Conservation (phyloP, 257 asterid genomes). For the Solanum lycopersicoides region DNA sequence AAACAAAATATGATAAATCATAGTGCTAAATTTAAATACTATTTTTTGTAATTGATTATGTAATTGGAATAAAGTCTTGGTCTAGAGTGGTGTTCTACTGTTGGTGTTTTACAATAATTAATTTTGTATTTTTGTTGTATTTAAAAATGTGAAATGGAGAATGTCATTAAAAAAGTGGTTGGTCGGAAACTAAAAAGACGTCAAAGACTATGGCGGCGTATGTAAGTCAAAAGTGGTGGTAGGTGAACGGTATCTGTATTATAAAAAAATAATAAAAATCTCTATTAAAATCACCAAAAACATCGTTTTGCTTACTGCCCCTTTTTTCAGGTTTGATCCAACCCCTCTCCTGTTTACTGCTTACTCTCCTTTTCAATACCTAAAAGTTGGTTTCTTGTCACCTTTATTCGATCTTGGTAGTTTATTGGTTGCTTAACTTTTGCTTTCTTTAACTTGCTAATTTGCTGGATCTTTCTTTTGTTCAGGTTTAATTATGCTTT, state of each 20-base stretch:
- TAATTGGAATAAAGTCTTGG: not conserved
- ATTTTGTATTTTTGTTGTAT: not conserved
- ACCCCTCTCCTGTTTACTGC: not conserved
- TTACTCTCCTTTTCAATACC: not conserved
- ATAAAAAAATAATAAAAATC: not conserved
- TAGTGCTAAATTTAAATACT: not conserved
- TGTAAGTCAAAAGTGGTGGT: not conserved
- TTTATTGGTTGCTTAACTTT: not conserved
- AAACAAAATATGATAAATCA: not conserved
- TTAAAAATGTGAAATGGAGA: not conserved
- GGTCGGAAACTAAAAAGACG: not conserved
- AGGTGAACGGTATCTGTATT: not conserved
- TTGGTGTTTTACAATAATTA: not conserved
- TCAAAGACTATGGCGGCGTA: not conserved
- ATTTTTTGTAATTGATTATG: not conserved
- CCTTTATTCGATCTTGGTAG: not conserved
- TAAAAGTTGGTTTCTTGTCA: not conserved
- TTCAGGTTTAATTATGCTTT: not conserved
- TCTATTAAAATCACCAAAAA: not conserved
- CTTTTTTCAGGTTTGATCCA: not conserved
- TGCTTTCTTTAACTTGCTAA: not conserved
- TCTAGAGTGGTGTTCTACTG: not conserved
- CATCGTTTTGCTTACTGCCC: not conserved
- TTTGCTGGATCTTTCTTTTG: not conserved
- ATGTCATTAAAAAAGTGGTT: not conserved